phyloP scores from a whole-genome alignment of 2,329 filamentous ascomycete species.

The Curvularia hawaiiensis region DNA sequence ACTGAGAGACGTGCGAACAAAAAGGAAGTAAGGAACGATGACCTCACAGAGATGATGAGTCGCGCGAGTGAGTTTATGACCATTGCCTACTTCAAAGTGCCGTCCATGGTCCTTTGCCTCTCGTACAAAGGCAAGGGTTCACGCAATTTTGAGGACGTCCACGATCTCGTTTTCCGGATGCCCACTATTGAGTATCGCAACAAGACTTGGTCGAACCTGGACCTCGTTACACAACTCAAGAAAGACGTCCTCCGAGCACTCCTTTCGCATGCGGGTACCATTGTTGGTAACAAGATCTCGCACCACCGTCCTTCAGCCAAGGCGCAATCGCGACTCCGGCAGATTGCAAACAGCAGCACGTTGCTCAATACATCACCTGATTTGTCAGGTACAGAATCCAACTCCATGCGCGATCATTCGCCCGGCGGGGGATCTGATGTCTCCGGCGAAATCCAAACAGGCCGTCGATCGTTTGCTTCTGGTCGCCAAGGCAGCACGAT shows the following conservation, averaged over 20 bases:
- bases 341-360: conserved; percentile 79
- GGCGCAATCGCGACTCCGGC: conserved; percentile 78
- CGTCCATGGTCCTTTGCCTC: conserved; percentile 91
- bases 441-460: conserved; percentile 26
- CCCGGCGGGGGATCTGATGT: conserved; percentile 35
- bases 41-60: conserved; percentile 94
- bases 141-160: conserved; percentile 94
- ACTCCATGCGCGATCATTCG: conserved; percentile 39
- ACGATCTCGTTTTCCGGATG: conserved; percentile 96
- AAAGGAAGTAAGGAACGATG: conserved; percentile 75
- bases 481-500: conserved; percentile 39
- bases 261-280: conserved; percentile 93
- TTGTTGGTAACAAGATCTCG: conserved; percentile 96
- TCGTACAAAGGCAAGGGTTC: conserved; percentile 97
- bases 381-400: conserved; percentile 39
- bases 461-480: conserved; percentile 39
- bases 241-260: conserved; percentile 92
- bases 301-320: conserved; percentile 82
- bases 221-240: conserved; percentile 89
- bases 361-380: conserved; percentile 55
- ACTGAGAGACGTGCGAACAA: conserved; percentile 51
- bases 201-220: conserved; percentile 98
- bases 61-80: conserved; percentile 98
- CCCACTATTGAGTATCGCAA: conserved; percentile 95
- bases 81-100: conserved; percentile 91